phyloP scores from a whole-genome alignment of 106 monocot genomes.

The Allium sativum region DNA sequence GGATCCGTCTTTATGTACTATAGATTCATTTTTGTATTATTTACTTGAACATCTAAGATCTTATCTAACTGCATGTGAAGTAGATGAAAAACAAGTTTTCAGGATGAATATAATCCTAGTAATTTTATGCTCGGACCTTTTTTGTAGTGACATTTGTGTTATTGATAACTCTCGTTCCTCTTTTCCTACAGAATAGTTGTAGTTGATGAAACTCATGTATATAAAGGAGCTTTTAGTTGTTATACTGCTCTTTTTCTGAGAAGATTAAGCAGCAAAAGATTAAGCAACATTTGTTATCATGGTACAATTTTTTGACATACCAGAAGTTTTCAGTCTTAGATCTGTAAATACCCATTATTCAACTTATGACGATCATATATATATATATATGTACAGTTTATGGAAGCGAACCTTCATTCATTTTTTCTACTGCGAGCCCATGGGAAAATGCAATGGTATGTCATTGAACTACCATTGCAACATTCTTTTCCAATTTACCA shows the following conservation, averaged over 20 bases:
- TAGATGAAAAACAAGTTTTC: no score
- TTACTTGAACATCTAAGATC: no score
- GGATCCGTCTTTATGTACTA: background rate
- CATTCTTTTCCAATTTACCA: no score
- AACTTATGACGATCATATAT: background rate
- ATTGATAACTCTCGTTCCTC: background rate
- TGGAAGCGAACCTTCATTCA: constrained; percentile 69
- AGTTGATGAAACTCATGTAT: constrained; percentile 88
- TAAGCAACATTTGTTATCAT: constrained; percentile 84
- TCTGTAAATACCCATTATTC: background rate
- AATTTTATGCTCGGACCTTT: no score
- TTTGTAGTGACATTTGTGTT: no score
- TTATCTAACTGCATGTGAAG: no score
- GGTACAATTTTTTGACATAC: constrained; percentile 17
- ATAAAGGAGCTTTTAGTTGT: constrained; percentile 94
- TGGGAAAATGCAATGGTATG: constrained; percentile 91
- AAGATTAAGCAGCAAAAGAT: constrained; percentile 57
- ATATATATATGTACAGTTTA: constrained; percentile 82
- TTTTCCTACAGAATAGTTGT: constrained; percentile 53
- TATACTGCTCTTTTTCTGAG: constrained; percentile 76
- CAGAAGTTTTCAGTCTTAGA: background rate
- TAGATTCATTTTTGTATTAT: background rate
- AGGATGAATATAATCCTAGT: no score
- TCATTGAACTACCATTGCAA: background rate
- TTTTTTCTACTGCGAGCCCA: constrained; percentile 92